Evolutionary conservation across 495 filamentous ascomycete species (phyloP), one percentile per base, ranked within the genome.

Genomic region (Aspergillus affinis): DNA sequence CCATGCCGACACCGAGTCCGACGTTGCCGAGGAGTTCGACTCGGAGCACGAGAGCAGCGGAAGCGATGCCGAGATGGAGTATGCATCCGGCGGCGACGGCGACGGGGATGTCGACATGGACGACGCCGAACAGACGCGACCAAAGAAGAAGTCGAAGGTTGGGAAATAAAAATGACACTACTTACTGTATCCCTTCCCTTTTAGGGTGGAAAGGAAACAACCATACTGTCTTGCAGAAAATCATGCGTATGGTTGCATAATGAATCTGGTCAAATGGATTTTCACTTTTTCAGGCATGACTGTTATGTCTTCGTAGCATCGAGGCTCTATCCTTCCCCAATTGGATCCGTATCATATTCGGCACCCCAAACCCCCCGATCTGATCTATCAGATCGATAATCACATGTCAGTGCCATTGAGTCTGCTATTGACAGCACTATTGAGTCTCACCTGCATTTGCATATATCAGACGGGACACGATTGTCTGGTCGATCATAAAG

Each of bases 21-120:
- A 99, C 61, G 92, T 96, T 0, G 95, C 92, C 1, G 95, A 99
- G 75, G 95, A 99, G 72, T 99, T 86, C 62, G 95, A 99, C 75
- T 90, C 86, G 48, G 87, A 83, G 29, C 93, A 97, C 66, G 89
- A 94, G 73, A 96, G 90, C 67, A 90, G 87, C 56, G 85, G 80
- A 53, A 88, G 85, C 41, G 87, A 88, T 60, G 83, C 69, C 5
- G 86, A 86, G 61, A 86, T 86, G 83, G 82, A 72, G 13, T 85
- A 84, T 70, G 86, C 77, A 3, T 72, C 71, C 6, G 82, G 74
- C 49, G 84, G 74, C 2, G 85, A 72, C 18, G 84, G 76, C n/a
- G 80, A 82, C 60, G 78, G 76, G 54, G 78, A 75, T 46, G 70
- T 61, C 18, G 71, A 67, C 32, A 67, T 63, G 62, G 65, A 63